Evolutionary conservation across 306 rosid genomes (phyloP), one percentile per base, ranked within the genome.

Genomic region (Heteromeles arbutifolia): DNA sequence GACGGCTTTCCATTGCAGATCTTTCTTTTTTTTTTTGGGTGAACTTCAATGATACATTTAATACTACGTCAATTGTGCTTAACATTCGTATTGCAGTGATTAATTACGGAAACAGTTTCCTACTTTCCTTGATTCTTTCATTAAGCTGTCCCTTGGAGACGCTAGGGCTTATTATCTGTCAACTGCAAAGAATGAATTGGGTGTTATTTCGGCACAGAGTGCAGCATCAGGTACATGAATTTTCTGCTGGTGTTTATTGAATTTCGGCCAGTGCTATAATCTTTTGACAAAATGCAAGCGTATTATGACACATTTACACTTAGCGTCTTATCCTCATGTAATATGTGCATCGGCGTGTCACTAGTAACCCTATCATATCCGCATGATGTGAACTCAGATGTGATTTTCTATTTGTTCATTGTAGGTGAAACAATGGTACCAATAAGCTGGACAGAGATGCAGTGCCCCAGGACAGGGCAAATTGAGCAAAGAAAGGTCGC

Each of bases 361-460:
- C 44, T 5, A 50, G 21, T 37, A 43, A 67, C 63, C 44, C 31
- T 17, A 29, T 48, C n/a, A 32, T 69, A 17, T 74, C 56, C 57
- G n/a, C 1, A 11, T 21, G 57, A 37, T 58, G 64, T 77, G 73
- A 66, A 82, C 81, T 22, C 75, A 65, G 62, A 13, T 26, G 56
- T 79, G 80, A 18, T 83, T 56, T 43, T 74, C 65, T 64, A 8
- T 39, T 19, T 82, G 43, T 79, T 72, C 69, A 58, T 53, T 81
- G 37, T 58, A 90, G 98, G 97, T 82, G 97, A 85, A 73, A 77
- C 87, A 18, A 87, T 92, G 97, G 87, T 92, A 70, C 96, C 99
- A 72, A 78, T 87, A 70, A 91, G 98, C 78, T 93, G 97, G 98
- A 91, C 97, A 11, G 93, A 93, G 85, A 91, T 93, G 98, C 93